Conservation (phyloP, 192 early-diverging fungal genomes). For the Coemansia sp. region DNA sequence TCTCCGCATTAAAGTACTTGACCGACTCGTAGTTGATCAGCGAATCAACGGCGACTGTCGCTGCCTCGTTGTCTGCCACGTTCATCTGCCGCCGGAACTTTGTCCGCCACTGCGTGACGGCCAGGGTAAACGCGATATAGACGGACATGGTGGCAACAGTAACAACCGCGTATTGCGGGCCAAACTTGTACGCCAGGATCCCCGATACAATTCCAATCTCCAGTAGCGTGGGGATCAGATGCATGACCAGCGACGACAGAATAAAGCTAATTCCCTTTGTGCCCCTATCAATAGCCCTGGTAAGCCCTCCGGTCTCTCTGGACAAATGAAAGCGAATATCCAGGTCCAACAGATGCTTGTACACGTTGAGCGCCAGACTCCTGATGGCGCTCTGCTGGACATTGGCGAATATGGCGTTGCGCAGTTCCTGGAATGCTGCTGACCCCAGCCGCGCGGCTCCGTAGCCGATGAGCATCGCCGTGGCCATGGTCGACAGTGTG, state of each 20-base stretch:
- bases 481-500: conserved; percentile 73
- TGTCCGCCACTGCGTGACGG: conserved; percentile 85
- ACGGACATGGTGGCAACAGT: conserved; percentile 64
- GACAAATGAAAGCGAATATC: conserved; percentile 91
- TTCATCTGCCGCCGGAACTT: conserved; percentile 90
- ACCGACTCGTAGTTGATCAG: conserved; percentile 98
- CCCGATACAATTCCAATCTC: conserved; percentile 94
- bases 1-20: conserved; percentile 95
- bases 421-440: conserved; percentile 78
- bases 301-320: conserved; percentile 94
- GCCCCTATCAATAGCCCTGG: conserved; percentile 93
- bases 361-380: conserved; percentile 79
- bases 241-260: conserved; percentile 91
- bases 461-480: conserved; percentile 93
- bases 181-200: conserved; percentile 73
- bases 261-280: conserved; percentile 96
- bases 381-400: conserved; percentile 95
- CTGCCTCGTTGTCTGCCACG: conserved; percentile 92
- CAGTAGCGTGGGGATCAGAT: conserved; percentile 89
- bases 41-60: conserved; percentile 90
- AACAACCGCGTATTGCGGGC: conserved; percentile 58
- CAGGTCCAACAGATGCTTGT: conserved; percentile 82
- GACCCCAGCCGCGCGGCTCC: conserved; percentile 86
- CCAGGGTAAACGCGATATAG: conserved; percentile 86
- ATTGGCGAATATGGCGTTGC: conserved; percentile 90